Conservation (phyloP, 768 basidiomycete species). For the Scleroderma citrinum region DNA sequence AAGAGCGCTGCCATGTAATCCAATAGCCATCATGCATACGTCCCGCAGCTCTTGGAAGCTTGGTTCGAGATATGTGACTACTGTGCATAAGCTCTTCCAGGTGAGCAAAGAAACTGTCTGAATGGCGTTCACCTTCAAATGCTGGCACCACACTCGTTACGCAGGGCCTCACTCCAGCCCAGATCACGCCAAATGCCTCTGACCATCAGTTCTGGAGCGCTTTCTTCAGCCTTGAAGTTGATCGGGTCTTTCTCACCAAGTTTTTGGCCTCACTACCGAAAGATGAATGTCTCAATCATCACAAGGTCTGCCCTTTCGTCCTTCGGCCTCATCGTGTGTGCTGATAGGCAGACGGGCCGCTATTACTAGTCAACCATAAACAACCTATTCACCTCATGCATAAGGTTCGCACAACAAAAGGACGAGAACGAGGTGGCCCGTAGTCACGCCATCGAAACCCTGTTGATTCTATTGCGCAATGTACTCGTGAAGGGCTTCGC, state of each 20-base stretch:
- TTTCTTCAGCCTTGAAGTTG: slow-evolving; percentile 47
- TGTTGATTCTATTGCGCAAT: slow-evolving; percentile 41
- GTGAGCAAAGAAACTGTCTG: slow-evolving; percentile 12
- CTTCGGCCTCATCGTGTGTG: not conserved
- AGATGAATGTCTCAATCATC: slow-evolving; percentile 41
- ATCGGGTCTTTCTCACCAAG: slow-evolving; percentile 38
- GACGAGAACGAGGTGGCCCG: slow-evolving; percentile 20
- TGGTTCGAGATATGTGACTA: slow-evolving; percentile 42
- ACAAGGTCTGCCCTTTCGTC: slow-evolving; percentile 42
- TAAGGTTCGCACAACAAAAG: slow-evolving; percentile 33
- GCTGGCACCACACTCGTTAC: not conserved
- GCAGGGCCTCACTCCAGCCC: slow-evolving; percentile 38
- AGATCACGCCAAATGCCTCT: slow-evolving; percentile 42
- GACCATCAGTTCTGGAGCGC: slow-evolving; percentile 46
- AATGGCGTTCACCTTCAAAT: not conserved
- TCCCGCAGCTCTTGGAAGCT: slow-evolving; percentile 17
- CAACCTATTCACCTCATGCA: slow-evolving; percentile 42
- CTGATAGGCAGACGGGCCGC: slow-evolving; percentile 8
- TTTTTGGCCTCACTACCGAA: slow-evolving; percentile 39
- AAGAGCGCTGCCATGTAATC: not conserved
- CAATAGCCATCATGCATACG: slow-evolving; percentile 12
- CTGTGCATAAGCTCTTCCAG: slow-evolving; percentile 46
- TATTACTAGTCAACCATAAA: slow-evolving; percentile 45
- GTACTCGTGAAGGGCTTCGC: slow-evolving; percentile 52
- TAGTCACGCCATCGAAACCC: slow-evolving; percentile 44